phyloP scores from a whole-genome alignment of 2,329 filamentous ascomycete genomes.

The Ophiostoma pallidulum region DNA sequence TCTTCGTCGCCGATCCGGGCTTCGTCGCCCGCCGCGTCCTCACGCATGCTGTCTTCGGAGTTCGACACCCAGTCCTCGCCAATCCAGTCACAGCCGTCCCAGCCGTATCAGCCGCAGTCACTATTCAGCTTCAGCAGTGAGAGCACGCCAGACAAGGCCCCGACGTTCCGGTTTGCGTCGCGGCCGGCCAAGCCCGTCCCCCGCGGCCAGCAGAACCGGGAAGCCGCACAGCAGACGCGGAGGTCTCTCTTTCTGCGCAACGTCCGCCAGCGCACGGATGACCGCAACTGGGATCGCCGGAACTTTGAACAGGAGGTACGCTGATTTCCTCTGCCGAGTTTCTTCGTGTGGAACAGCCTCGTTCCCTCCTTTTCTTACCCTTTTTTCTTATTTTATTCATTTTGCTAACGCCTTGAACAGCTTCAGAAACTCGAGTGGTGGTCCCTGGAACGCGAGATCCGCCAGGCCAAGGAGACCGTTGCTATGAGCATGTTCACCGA shows the following conservation, averaged over 20 bases:
- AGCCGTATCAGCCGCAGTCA: neutral
- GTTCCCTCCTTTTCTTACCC: neutral
- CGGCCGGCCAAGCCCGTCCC: constrained; percentile 52
- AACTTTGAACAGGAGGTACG: constrained; percentile 52
- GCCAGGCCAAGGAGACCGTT: constrained; percentile 30
- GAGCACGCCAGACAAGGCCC: neutral
- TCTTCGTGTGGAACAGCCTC: no score
- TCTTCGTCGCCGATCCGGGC: constrained; percentile 50
- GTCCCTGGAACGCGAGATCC: constrained; percentile 29
- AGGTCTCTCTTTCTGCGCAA: constrained; percentile 61
- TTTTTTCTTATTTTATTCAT: neutral
- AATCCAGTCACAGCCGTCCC: constrained; percentile 20
- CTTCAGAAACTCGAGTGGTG: constrained; percentile 33
- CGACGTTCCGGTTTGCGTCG: constrained; percentile 39
- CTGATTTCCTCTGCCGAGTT: constrained; percentile 13
- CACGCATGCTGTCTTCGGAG: constrained; percentile 1
- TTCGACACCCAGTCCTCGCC: constrained; percentile 38
- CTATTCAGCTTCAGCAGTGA: neutral
- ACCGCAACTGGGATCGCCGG: constrained; percentile 49
- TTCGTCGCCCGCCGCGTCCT: constrained; percentile 28
- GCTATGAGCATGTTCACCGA: constrained; percentile 35
- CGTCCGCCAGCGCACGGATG: constrained; percentile 50
- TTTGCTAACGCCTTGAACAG: no score
- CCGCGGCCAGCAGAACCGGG: constrained; percentile 46
- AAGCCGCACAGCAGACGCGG: constrained; percentile 54